A percentile compares a stretch with the other conserved stretches of the same genome.
Evolutionary conservation across 805 yeast species (phyloP).

Genomic region (Wickerhamomyces mucosus): DNA sequence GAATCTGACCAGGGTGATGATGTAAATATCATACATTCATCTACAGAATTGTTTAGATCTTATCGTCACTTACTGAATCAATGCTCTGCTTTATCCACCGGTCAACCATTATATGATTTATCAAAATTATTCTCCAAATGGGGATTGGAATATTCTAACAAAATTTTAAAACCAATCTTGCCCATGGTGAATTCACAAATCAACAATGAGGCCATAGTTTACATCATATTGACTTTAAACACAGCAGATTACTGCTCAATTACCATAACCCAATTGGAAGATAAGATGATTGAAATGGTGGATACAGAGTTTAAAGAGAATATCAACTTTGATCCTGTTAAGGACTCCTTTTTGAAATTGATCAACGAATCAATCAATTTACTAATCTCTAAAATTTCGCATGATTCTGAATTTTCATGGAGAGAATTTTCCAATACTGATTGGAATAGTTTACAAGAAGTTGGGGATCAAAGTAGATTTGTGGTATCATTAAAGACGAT

Average conservation of each 20-base stretch:
- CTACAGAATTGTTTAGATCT: constrained; percentile 75
- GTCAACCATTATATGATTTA: constrained; percentile 32
- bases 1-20: constrained; percentile 36
- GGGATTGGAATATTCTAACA: constrained; percentile 47
- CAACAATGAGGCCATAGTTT: constrained; percentile 49
- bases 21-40: constrained; percentile 70
- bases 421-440: constrained; percentile 70
- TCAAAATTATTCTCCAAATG: constrained; percentile 56
- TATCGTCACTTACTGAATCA: constrained; percentile 70
- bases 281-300: constrained; percentile 37
- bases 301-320: constrained; percentile 32
- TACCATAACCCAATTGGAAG: constrained; percentile 71
- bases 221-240: constrained; percentile 64
- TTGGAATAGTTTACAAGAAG: constrained; percentile 59
- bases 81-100: constrained; percentile 44
- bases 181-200: constrained; percentile 30
- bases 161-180: constrained; percentile 38
- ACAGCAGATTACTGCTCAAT: constrained; percentile 85
- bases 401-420: constrained; percentile 66
- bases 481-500: constrained; percentile 45
- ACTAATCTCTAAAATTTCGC: constrained; percentile 47
- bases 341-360: constrained; percentile 44
- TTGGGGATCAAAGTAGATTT: constrained; percentile 65
- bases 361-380: constrained; percentile 49
- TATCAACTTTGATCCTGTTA: constrained; percentile 42